phyloP scores from a whole-genome alignment of 1,139 yeast genomes.

The Yamadazyma buinensis region DNA sequence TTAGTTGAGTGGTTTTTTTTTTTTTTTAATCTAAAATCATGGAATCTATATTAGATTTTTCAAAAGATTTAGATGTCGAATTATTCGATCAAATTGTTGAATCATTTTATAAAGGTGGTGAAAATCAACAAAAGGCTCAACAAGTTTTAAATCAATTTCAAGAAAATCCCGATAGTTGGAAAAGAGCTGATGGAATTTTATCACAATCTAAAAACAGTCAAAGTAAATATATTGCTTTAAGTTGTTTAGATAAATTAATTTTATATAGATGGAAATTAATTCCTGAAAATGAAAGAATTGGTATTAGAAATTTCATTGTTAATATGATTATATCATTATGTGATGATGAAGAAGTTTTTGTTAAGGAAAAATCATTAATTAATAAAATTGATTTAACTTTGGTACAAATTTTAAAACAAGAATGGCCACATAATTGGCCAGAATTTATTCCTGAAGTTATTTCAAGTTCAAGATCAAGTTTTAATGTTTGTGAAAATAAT shows the following conservation, averaged over 20 bases:
- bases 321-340: constrained; percentile 92
- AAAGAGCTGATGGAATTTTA: constrained; percentile 83
- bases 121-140: constrained; percentile 81
- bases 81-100: constrained; percentile 82
- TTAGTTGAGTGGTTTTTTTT: too few relatives aligned
- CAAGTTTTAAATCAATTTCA: constrained; percentile 81
- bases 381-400: constrained; percentile 91
- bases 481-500: constrained; percentile 95
- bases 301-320: constrained; percentile 86
- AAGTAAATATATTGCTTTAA: constrained; percentile 86
- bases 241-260: constrained; percentile 85
- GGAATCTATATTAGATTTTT: constrained; percentile 88
- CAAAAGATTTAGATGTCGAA: constrained; percentile 74
- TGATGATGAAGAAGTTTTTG: constrained; percentile 77
- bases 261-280: constrained; percentile 91
- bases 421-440: constrained; percentile 99
- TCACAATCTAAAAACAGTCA: constrained; percentile 78
- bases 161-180: constrained; percentile 96
- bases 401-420: constrained; percentile 92
- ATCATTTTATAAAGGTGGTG: constrained; percentile 83
- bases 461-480: constrained; percentile 75
- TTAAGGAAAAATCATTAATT: constrained; percentile 74
- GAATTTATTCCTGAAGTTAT: constrained; percentile 93
- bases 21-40: too few relatives aligned
- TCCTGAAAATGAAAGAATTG: constrained; percentile 80